Conservation (phyloP, 176 grass and related monocot genomes). For the Elymus sibiricus region DNA sequence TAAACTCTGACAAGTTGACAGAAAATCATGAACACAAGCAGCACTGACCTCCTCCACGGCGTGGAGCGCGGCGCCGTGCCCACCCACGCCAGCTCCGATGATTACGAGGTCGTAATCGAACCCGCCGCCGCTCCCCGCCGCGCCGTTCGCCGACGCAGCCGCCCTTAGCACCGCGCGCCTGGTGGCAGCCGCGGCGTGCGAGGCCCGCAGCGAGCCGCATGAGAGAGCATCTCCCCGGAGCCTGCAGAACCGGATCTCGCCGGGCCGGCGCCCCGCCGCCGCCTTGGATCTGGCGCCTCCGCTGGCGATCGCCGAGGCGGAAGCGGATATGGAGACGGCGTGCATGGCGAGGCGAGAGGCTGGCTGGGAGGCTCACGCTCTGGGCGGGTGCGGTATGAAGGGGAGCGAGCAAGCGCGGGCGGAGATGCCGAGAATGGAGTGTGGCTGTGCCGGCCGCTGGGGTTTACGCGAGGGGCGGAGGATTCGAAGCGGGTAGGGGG, state of each 20-base stretch:
- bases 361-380: neutral
- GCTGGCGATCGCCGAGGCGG: constrained; percentile 27
- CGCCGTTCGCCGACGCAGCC: constrained; percentile 38
- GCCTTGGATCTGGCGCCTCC: constrained; percentile 30
- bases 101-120: constrained; percentile 93
- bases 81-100: constrained; percentile 79
- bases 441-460: neutral
- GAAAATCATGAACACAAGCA: neutral
- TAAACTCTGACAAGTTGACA: neutral
- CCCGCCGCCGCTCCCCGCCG: constrained; percentile 26
- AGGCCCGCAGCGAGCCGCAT: constrained; percentile 23
- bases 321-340: constrained; percentile 39
- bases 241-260: constrained; percentile 43
- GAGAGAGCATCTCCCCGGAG: constrained; percentile 34
- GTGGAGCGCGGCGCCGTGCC: constrained; percentile 82
- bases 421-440: neutral
- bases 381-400: neutral
- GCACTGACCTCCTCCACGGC: constrained; percentile 72
- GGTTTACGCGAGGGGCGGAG: constrained; percentile 58
- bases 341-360: constrained; percentile 31
- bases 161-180: constrained; percentile 5
- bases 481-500: constrained; percentile 37
- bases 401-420: neutral
- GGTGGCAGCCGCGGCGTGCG: neutral
- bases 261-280: neutral